Conservation (phyloP, 129 eudicot species). For the Flaveria brownii region DNA sequence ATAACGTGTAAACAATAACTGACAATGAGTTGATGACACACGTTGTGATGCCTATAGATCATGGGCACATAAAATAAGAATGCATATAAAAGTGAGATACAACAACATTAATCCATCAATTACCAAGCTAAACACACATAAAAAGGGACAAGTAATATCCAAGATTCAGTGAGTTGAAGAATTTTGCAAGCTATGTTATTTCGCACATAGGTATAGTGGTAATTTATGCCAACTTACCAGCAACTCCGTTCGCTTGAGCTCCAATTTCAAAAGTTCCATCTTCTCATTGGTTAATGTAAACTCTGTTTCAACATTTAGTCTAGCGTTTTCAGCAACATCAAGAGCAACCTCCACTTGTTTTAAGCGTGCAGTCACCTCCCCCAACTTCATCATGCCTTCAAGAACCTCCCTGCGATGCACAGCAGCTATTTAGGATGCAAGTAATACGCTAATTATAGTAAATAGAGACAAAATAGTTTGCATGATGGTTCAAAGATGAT, state of each 20-base stretch:
- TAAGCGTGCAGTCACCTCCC: constrained; percentile 65
- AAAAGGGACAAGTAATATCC: constrained; percentile 14
- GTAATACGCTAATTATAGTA: not conserved
- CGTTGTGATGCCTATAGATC: not conserved
- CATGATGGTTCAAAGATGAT: not conserved
- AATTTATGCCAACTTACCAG: constrained; percentile 45
- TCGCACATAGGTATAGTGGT: not conserved
- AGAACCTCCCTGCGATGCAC: constrained; percentile 67
- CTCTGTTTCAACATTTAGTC: constrained; percentile 70
- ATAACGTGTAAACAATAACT: not conserved
- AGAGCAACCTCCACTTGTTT: constrained; percentile 74
- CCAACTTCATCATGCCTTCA: constrained; percentile 72
- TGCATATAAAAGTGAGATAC: constrained; percentile 16
- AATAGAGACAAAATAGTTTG: not conserved
- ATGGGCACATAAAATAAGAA: not conserved
- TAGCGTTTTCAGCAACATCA: constrained; percentile 64
- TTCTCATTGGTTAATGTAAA: constrained; percentile 65
- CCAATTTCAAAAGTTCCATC: constrained; percentile 53
- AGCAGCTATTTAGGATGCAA: constrained; percentile 21
- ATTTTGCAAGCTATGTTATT: constrained; percentile 6
- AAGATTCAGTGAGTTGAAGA: not conserved
- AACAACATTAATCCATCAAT: constrained; percentile 10
- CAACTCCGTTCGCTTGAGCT: constrained; percentile 64
- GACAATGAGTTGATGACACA: not conserved
- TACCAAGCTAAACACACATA: not conserved